These are phyloP conservation scores for Tillandsia fasciculata DNA, from an alignment of 176 grass and related monocot species.

Conservation along the genomic window DNA sequence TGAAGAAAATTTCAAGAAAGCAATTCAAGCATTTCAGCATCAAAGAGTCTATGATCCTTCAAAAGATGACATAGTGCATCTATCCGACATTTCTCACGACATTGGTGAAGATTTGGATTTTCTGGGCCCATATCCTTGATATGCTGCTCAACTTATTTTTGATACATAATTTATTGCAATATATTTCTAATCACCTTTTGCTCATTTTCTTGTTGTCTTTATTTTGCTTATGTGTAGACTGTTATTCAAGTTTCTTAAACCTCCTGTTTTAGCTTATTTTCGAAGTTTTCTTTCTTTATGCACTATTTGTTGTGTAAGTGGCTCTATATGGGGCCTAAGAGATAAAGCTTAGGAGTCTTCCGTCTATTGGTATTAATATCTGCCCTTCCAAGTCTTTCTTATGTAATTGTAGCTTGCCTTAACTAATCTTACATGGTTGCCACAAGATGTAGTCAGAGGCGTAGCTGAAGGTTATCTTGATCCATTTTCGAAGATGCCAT, in stretches of 20 bases:
- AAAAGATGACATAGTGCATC: slow-evolving; percentile 68
- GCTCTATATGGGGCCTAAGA: background rate
- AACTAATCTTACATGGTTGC: slow-evolving; percentile 71
- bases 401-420: slow-evolving; percentile 39
- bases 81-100: slow-evolving; percentile 40
- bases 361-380: background rate
- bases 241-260: too few species aligned
- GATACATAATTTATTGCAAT: too few species aligned
- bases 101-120: slow-evolving; percentile 73
- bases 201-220: background rate
- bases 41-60: slow-evolving; percentile 95
- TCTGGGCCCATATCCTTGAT: slow-evolving; percentile 96
- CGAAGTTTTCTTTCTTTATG: background rate
- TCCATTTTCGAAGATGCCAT: slow-evolving; percentile 72
- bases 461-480: slow-evolving; percentile 81
- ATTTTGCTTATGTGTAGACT: too few species aligned
- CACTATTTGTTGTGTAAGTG: background rate
- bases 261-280: background rate
- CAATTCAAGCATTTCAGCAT: slow-evolving; percentile 82
- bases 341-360: background rate
- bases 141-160: background rate
- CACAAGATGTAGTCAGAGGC: slow-evolving; percentile 67
- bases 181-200: background rate
- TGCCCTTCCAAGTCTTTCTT: slow-evolving; percentile 5
- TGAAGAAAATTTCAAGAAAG: slow-evolving; percentile 83